Percentiles rank a stretch among this genome's conserved stretches.
These are phyloP conservation scores for Plasmodium sp. DNA, from an alignment of 169 alveolate genomes.

Conservation along the genomic window DNA sequence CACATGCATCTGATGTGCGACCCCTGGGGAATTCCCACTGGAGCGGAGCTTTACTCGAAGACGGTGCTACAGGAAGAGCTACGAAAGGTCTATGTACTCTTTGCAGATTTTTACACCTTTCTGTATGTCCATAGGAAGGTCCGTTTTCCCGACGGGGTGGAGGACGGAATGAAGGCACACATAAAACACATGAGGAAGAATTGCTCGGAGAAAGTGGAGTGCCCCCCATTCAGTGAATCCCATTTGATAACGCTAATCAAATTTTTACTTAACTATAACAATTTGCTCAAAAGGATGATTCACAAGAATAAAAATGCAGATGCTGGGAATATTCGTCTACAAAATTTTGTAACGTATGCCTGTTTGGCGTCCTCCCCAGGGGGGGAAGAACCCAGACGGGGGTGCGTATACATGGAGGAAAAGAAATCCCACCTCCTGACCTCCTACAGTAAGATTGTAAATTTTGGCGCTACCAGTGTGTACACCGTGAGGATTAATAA, in stretches of 20 bases:
- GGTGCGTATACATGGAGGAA: not conserved
- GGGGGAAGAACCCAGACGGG: not conserved
- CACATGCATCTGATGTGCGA: not conserved
- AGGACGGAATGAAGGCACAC: not conserved
- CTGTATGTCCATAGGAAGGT: not conserved
- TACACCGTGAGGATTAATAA: not conserved
- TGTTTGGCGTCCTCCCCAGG: not conserved
- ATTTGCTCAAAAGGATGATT: not conserved
- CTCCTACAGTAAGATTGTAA: not conserved
- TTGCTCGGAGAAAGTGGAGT: not conserved
- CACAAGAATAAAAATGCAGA: not conserved
- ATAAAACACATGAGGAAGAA: not conserved
- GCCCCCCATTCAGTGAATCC: not conserved
- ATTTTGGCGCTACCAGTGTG: not conserved
- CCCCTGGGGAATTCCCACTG: not conserved
- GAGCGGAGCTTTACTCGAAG: not conserved
- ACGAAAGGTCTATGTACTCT: not conserved
- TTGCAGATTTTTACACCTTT: not conserved
- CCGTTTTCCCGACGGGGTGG: not conserved
- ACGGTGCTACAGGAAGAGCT: slow-evolving; percentile 6
- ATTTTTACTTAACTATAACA: not conserved
- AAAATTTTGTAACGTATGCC: not conserved
- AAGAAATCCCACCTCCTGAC: not conserved
- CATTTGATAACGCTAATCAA: not conserved
- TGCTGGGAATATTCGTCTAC: not conserved